Conservation (phyloP, 352 stramenopile genomes). For the Globisporangium irregulare region DNA sequence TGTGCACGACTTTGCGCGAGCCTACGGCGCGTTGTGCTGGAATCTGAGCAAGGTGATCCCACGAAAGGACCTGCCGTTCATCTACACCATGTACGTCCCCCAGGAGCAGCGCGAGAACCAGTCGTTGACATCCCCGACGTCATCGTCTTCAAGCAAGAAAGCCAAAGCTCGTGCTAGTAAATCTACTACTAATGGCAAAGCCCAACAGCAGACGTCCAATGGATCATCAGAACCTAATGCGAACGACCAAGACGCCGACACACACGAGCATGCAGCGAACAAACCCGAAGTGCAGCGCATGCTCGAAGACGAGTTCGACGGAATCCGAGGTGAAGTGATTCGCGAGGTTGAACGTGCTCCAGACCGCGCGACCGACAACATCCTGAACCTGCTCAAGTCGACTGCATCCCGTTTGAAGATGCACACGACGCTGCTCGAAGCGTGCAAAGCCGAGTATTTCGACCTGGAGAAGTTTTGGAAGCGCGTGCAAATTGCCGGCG, state of each 20-base stretch:
- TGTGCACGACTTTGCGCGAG: slow-evolving; percentile 84
- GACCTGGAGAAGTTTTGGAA: slow-evolving; percentile 74
- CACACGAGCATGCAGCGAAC: slow-evolving; percentile 11
- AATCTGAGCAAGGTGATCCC: slow-evolving; percentile 88
- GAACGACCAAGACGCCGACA: slow-evolving; percentile 4
- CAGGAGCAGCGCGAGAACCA: slow-evolving; percentile 44
- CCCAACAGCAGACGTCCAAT: slow-evolving; percentile 1
- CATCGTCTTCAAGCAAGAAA: slow-evolving; percentile 11
- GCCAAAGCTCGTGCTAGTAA: slow-evolving; percentile 4
- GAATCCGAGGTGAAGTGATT: slow-evolving; percentile 80
- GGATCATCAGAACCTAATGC: slow-evolving; percentile 3
- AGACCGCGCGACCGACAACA: slow-evolving; percentile 80
- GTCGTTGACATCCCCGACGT: neutral
- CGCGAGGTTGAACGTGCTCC: slow-evolving; percentile 77
- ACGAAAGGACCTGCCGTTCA: slow-evolving; percentile 84
- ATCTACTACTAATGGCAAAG: slow-evolving; percentile 16
- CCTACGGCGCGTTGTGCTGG: slow-evolving; percentile 85
- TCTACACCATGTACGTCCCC: slow-evolving; percentile 89
- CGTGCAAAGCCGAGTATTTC: slow-evolving; percentile 75
- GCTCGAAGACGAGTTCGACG: slow-evolving; percentile 85
- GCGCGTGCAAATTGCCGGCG: slow-evolving; percentile 59
- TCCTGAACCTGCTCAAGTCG: slow-evolving; percentile 79
- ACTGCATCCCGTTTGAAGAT: slow-evolving; percentile 82
- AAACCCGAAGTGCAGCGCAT: slow-evolving; percentile 56
- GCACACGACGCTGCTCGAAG: slow-evolving; percentile 76